Evolutionary conservation across 345 rosid species (phyloP).

Genomic region (Barbarea vulgaris): DNA sequence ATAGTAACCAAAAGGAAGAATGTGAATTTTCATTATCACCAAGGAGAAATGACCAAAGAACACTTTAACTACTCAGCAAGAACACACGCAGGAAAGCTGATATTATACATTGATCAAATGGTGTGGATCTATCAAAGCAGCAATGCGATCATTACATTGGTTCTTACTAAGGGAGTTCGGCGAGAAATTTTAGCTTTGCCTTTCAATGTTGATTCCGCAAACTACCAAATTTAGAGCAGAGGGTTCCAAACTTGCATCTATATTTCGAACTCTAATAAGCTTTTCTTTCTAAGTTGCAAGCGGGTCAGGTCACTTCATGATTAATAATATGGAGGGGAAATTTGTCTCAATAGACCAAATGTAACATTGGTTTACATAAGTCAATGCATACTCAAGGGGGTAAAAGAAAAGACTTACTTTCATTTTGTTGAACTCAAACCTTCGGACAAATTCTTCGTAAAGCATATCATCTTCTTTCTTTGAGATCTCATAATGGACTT

Average conservation of each 20-base stretch:
- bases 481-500: conserved; percentile 96
- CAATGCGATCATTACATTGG: conserved; percentile 5
- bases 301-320: background rate
- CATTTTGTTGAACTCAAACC: conserved; percentile 86
- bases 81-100: background rate
- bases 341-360: background rate
- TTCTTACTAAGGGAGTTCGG: background rate
- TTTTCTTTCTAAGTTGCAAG: background rate
- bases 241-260: conserved; percentile 10
- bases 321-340: background rate
- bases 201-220: background rate
- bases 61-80: background rate
- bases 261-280: background rate
- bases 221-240: conserved; percentile 1
- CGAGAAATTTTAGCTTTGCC: background rate
- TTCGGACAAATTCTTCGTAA: conserved; percentile 79
- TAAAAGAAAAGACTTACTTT: conserved; percentile 53
- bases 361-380: conserved; percentile 1
- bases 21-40: background rate
- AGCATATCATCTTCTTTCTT: conserved; percentile 94
- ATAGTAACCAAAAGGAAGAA: conserved; percentile 7
- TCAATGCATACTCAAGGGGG: conserved; percentile 20
- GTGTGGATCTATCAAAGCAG: background rate
- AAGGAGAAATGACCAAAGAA: background rate
- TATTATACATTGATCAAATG: background rate